Conservation (phyloP, 768 basidiomycete species). For the Leccinum truebloodii region DNA sequence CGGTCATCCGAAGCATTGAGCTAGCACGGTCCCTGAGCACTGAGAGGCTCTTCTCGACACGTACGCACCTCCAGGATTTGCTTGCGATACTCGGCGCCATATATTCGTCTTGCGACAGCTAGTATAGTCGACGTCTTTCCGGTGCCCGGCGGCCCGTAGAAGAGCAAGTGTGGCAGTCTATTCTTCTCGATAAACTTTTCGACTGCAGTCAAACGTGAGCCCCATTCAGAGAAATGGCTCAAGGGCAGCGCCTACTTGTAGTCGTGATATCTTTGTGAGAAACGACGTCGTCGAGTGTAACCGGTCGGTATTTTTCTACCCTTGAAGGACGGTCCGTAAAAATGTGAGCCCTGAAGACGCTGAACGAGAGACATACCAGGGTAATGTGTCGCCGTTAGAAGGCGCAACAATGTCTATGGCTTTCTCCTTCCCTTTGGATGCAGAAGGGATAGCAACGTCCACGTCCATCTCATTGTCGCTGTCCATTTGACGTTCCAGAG, state of each 20-base stretch:
- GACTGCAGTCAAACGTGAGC: slow-evolving; percentile 50
- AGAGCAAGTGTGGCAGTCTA: slow-evolving; percentile 88
- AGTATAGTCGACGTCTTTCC: slow-evolving; percentile 98
- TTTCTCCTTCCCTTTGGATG: slow-evolving; percentile 72
- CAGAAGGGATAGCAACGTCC: slow-evolving; percentile 33
- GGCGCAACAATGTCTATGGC: slow-evolving; percentile 44
- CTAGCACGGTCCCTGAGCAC: slow-evolving; percentile 40
- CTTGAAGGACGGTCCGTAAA: slow-evolving; percentile 40
- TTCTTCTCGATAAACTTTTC: slow-evolving; percentile 97
- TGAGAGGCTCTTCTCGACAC: not conserved
- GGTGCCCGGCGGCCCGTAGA: slow-evolving; percentile 98
- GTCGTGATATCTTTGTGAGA: slow-evolving; percentile 94
- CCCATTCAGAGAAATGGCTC: not conserved
- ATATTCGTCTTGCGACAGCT: slow-evolving; percentile 93
- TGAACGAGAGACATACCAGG: slow-evolving; percentile 60
- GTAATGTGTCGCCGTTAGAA: slow-evolving; percentile 66
- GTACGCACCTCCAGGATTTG: slow-evolving; percentile 86
- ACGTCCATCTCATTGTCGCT: slow-evolving; percentile 56
- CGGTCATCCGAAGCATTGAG: slow-evolving; percentile 98
- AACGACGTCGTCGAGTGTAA: slow-evolving; percentile 89
- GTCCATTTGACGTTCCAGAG: slow-evolving; percentile 42
- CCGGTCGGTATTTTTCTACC: slow-evolving; percentile 98
- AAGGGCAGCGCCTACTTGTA: slow-evolving; percentile 62
- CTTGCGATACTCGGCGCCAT: slow-evolving; percentile 81
- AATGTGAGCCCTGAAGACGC: not conserved